phyloP scores from a whole-genome alignment of 2,329 filamentous ascomycete species.

The Lithohypha guttulata region DNA sequence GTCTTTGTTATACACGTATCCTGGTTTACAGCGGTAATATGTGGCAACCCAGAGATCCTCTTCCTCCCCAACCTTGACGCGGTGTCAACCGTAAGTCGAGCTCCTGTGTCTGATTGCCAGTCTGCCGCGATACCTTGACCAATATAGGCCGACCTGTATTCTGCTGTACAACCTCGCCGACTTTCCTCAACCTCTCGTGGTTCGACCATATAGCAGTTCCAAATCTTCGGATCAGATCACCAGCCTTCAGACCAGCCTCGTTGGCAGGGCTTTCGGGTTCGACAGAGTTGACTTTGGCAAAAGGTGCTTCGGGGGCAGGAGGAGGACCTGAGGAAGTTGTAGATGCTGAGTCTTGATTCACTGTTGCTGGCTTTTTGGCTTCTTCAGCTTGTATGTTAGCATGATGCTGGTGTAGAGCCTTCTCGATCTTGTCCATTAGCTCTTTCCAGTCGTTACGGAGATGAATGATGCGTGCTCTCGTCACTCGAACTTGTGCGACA shows the following conservation, averaged over 20 bases:
- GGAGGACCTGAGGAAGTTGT: slow-evolving; percentile 8
- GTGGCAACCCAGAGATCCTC: slow-evolving; percentile 83
- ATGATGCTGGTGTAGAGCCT: slow-evolving; percentile 79
- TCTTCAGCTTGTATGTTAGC: slow-evolving; percentile 47
- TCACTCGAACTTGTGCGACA: slow-evolving; percentile 91
- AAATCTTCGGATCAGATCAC: slow-evolving; percentile 75
- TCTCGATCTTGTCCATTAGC: slow-evolving; percentile 73
- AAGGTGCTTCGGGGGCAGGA: slow-evolving; percentile 46
- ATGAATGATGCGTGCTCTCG: slow-evolving; percentile 75
- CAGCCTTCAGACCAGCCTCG: slow-evolving; percentile 64
- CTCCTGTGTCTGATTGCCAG: slow-evolving; percentile 30
- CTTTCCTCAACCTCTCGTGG: slow-evolving; percentile 72
- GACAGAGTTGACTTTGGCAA: slow-evolving; percentile 84
- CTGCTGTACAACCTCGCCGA: slow-evolving; percentile 80
- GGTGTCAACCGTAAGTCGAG: slow-evolving; percentile 65
- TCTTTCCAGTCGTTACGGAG: slow-evolving; percentile 89
- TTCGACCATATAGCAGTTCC: slow-evolving; percentile 75
- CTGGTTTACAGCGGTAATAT: slow-evolving; percentile 63
- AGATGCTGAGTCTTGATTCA: slow-evolving; percentile 10
- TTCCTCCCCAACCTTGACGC: slow-evolving; percentile 74
- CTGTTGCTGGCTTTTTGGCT: slow-evolving; percentile 22
- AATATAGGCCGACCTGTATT: slow-evolving; percentile 60
- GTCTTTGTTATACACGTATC: too few relatives aligned
- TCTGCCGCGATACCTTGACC: slow-evolving; percentile 16
- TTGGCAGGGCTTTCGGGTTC: slow-evolving; percentile 69